A percentile compares a stretch with the other conserved stretches of the same genome.
phyloP scores from a whole-genome alignment of 805 yeast genomes.

The Myxozyma geophila region DNA sequence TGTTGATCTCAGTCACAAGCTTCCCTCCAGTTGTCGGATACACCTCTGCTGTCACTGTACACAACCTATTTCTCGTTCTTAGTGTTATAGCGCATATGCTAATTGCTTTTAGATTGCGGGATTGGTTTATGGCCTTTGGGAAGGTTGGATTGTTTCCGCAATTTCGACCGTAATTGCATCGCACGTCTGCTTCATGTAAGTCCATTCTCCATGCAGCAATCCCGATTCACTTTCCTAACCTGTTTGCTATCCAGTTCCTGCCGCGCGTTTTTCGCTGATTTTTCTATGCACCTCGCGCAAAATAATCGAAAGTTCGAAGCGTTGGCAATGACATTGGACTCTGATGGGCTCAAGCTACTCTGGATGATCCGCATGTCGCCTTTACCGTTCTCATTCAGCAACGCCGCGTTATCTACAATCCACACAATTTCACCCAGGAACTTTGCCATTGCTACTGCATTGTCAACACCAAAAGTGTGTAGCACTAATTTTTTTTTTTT shows the following conservation, averaged over 20 bases:
- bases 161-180: conserved; percentile 75
- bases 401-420: conserved; percentile 89
- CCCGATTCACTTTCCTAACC: not conserved
- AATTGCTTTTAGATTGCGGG: conserved; percentile 56
- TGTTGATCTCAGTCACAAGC: conserved; percentile 65
- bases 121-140: conserved; percentile 76
- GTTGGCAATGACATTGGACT: conserved; percentile 73
- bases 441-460: conserved; percentile 69
- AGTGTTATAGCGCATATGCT: not conserved
- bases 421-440: conserved; percentile 69
- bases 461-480: conserved; percentile 70
- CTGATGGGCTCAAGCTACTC: conserved; percentile 67
- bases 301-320: conserved; percentile 71
- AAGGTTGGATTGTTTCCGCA: conserved; percentile 80
- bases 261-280: conserved; percentile 59
- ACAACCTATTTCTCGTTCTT: not conserved
- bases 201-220: not conserved
- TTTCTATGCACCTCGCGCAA: conserved; percentile 64
- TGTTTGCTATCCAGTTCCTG: conserved; percentile 48
- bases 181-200: conserved; percentile 63
- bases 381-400: conserved; percentile 86
- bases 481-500: not conserved
- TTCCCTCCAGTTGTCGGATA: conserved; percentile 93
- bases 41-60: conserved; percentile 50
- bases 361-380: conserved; percentile 85